These are phyloP conservation scores for Trichoderma brevicompactum DNA, from an alignment of 2,329 filamentous ascomycete species.

Conservation along the genomic window DNA sequence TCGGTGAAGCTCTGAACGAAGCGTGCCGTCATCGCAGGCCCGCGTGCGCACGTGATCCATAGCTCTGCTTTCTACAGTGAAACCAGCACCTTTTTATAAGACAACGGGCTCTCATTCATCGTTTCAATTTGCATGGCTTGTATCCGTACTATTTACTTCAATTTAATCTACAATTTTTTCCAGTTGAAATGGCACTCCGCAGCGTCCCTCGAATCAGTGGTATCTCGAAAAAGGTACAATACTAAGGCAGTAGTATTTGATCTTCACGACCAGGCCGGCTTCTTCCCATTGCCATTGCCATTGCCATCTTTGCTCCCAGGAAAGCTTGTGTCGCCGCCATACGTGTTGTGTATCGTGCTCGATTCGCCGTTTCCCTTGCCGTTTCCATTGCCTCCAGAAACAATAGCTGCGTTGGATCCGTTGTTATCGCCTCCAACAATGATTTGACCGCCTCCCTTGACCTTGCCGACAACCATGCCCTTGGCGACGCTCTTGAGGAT, in stretches of 20 bases:
- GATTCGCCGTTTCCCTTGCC: conserved; percentile 13
- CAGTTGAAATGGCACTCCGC: not conserved
- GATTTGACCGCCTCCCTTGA: conserved; percentile 72
- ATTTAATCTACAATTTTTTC: not conserved
- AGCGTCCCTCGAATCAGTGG: conserved; percentile 13
- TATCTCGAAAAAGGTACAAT: not conserved
- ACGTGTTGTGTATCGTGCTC: conserved; percentile 33
- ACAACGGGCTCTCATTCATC: too few species aligned
- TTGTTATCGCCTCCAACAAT: conserved; percentile 70
- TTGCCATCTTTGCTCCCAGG: conserved; percentile 37
- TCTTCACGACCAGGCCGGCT: conserved; percentile 32
- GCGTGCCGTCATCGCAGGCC: conserved; percentile 24
- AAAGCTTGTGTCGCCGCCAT: conserved; percentile 38
- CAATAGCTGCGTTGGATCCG: conserved; percentile 28
- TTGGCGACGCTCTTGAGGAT: conserved; percentile 95
- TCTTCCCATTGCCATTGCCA: conserved; percentile 39
- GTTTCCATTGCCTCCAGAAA: conserved; percentile 35
- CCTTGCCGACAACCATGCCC: conserved; percentile 88
- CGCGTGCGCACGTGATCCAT: conserved; percentile 22
- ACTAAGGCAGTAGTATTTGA: not conserved
- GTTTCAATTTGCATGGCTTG: not conserved
- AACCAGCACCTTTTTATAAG: too few species aligned
- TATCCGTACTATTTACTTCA: not conserved
- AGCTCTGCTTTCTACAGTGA: too few species aligned
- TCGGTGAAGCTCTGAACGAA: not conserved